phyloP scores from a whole-genome alignment of 139 green algal species.

The Chlamydomonas eustigma region DNA sequence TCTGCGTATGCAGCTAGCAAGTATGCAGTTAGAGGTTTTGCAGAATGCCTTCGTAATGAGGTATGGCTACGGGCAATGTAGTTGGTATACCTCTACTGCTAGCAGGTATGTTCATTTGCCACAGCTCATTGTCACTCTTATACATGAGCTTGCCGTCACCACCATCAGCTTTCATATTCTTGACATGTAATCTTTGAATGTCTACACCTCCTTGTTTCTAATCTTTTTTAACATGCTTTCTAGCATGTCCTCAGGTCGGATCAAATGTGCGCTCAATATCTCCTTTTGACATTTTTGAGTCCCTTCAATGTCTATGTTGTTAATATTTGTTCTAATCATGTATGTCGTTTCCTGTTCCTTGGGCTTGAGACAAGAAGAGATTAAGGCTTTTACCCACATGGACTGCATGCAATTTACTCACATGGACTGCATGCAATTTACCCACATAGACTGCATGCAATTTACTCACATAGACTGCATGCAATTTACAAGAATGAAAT shows the following conservation, averaged over 20 bases:
- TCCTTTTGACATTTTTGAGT: too few relatives aligned
- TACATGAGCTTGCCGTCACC: not conserved
- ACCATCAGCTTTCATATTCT: not conserved
- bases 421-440: too few relatives aligned
- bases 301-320: too few relatives aligned
- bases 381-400: too few relatives aligned
- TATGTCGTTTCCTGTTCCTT: too few relatives aligned
- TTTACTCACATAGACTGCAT: not conserved
- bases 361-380: too few relatives aligned
- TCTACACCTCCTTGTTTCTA: not conserved
- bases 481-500: not conserved
- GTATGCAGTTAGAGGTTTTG: conserved; percentile 75
- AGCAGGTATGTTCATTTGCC: not conserved
- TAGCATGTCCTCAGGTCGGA: too few relatives aligned
- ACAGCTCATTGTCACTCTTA: not conserved
- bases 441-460: not conserved
- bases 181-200: not conserved
- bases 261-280: too few relatives aligned
- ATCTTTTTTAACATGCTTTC: not conserved
- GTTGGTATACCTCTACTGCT: too few relatives aligned
- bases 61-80: too few relatives aligned
- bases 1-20: conserved; percentile 73
- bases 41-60: conserved; percentile 79
- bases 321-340: too few relatives aligned
- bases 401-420: too few relatives aligned